Percentiles rank a stretch among this genome's conserved stretches.
These are phyloP conservation scores for Bipolaris bicolor DNA, from an alignment of 2,329 filamentous ascomycete species.

Conservation along the genomic window DNA sequence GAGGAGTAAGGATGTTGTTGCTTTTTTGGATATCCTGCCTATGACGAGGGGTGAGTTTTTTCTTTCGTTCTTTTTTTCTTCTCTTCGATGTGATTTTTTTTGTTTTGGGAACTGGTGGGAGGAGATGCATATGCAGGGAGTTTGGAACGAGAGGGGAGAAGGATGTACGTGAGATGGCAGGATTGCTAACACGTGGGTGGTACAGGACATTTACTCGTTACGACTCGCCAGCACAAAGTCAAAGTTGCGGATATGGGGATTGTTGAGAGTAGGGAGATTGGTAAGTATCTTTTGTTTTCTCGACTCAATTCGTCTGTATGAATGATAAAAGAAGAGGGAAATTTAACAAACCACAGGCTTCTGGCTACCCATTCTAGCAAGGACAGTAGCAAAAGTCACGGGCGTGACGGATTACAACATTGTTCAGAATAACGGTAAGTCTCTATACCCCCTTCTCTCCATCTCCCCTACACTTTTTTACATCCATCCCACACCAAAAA, in stretches of 20 bases:
- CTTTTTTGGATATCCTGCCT: constrained; percentile 93
- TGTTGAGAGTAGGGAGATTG: constrained; percentile 69
- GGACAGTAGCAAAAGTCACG: constrained; percentile 71
- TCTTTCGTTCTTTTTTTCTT: constrained; percentile 1
- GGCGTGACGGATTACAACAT: constrained; percentile 90
- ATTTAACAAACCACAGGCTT: constrained; percentile 43
- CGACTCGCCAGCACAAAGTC: constrained; percentile 75
- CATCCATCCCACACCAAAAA: background rate
- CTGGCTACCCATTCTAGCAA: constrained; percentile 73
- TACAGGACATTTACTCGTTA: constrained; percentile 74
- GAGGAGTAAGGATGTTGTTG: constrained; percentile 76
- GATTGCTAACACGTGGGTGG: background rate
- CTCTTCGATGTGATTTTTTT: background rate
- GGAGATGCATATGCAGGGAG: no score
- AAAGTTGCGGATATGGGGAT: constrained; percentile 75
- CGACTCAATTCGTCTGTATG: background rate
- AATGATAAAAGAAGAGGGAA: background rate
- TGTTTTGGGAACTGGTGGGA: background rate
- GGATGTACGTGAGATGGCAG: background rate
- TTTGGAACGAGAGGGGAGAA: background rate
- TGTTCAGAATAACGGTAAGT: constrained; percentile 85
- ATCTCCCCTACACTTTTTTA: no score
- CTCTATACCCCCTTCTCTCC: no score
- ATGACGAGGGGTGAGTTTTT: constrained; percentile 67
- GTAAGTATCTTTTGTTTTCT: constrained; percentile 50